Conservation (phyloP, 1,284 basidiomycete species). For the Apiotrichum gracile region DNA sequence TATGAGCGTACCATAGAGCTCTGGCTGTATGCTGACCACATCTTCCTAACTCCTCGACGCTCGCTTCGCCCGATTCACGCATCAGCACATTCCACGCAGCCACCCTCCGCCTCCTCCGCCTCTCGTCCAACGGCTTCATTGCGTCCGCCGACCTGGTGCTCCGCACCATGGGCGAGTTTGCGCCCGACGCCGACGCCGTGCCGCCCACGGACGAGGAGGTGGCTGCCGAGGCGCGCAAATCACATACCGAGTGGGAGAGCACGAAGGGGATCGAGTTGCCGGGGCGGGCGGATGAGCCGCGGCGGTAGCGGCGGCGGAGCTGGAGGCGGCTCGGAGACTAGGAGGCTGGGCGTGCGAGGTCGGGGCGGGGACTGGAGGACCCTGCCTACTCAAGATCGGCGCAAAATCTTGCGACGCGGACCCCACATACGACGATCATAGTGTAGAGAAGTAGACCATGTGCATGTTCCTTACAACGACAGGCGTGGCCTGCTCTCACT, state of each 20-base stretch:
- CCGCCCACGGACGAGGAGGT: conserved; percentile 33
- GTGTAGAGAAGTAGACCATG: too few species aligned
- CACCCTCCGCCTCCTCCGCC: conserved; percentile 72
- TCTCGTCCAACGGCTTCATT: conserved; percentile 74
- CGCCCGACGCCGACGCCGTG: conserved; percentile 29
- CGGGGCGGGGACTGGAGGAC: too few species aligned
- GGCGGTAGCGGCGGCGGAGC: background rate
- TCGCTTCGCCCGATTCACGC: background rate
- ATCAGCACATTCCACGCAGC: conserved; percentile 51
- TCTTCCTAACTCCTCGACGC: background rate
- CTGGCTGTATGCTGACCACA: background rate
- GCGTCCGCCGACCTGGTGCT: conserved; percentile 79
- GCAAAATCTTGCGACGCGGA: too few species aligned
- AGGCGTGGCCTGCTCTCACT: too few species aligned
- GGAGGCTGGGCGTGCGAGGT: too few species aligned
- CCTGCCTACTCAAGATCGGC: too few species aligned
- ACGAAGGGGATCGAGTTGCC: conserved; percentile 40
- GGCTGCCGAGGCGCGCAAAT: conserved; percentile 20
- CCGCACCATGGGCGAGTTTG: conserved; percentile 71
- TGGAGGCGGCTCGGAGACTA: too few species aligned
- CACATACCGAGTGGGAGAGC: conserved; percentile 20
- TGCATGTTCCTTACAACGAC: too few species aligned
- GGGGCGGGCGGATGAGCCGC: background rate
- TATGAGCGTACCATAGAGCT: too few species aligned
- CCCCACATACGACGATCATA: too few species aligned